Base-by-base conservation (phyloP, 2,329 filamentous ascomycete genomes). In the Penicillium paneum region DNA sequence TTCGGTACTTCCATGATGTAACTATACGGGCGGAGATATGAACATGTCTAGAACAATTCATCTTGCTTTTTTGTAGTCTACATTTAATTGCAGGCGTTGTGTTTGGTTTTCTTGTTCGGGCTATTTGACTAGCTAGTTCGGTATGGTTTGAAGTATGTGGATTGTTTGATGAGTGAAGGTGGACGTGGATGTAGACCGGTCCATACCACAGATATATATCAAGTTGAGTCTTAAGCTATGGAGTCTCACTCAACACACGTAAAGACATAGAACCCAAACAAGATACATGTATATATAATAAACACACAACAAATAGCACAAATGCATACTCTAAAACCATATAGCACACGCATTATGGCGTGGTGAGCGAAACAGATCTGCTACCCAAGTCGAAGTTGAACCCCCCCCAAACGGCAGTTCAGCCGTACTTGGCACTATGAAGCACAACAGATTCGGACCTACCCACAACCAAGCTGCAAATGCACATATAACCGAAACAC, bases 261-360 rank as follows among this genome's bases (percentile, higher is more conserved):
- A 7, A 32, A 8, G 0, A 8, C 5, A 28, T 10, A 4, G 2
- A 13, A 3, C 5, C 6, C 6, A 13, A 5, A 13, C 5, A 47
- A 10, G 19, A 5, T n/a, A 7, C 8, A 8, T 2, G 7, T 10
- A 13, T 3, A 21, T 0, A 2, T 1, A 47, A 2, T 3, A 3
- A 12, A 26, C 2, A 13, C 3, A 3, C 7, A 6, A 7, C 0
- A 1, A 13, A 21, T 10, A 17, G 1, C 1, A 0, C 0, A 39
- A 7, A 3, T 12, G 1, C 8, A 6, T 8, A 24, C 0, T 24
- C 4, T 3, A 1, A 10, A 43, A 1, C 6, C 2, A 3, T 1
- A 19, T 8, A 15, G n/a, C 8, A 15, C 21, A 15, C 11, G 19
- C 3, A 35, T n/a, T 1, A 6, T 35, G 29, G 29, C 0, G 8